Percentiles rank a stretch among this genome's conserved stretches.
Conservation (phyloP, 495 filamentous ascomycete genomes). For the Penicillium parvum region DNA sequence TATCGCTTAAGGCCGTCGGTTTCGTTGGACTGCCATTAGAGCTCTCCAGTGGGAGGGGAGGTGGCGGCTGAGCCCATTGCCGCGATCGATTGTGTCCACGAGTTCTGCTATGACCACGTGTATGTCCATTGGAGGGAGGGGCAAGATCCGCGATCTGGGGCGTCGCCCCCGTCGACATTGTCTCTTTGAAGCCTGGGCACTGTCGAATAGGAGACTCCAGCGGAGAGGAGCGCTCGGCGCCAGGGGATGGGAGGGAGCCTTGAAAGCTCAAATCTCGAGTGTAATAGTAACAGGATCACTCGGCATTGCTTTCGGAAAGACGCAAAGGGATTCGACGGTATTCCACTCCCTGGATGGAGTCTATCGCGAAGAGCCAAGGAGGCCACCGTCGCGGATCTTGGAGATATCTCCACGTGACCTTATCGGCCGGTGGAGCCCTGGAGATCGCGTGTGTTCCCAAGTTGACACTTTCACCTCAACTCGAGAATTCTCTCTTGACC, state of each 20-base stretch:
- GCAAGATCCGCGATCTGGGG: conserved; percentile 30
- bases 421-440: conserved; percentile 5
- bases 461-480: neutral
- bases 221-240: conserved; percentile 5
- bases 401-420: conserved; percentile 8
- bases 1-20: conserved; percentile 15
- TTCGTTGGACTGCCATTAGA: conserved; percentile 16
- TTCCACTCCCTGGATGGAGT: no score
- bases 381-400: conserved; percentile 5
- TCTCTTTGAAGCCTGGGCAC: conserved; percentile 13
- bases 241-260: conserved; percentile 1
- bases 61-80: conserved; percentile 33
- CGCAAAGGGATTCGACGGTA: neutral
- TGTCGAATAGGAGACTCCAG: conserved; percentile 6
- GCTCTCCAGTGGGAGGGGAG: conserved; percentile 24
- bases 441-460: neutral
- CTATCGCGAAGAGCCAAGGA: neutral
- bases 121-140: conserved; percentile 25
- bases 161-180: conserved; percentile 38
- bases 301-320: conserved; percentile 4
- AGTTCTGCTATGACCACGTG: conserved; percentile 32
- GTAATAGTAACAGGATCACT: neutral
- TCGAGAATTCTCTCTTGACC: neutral
- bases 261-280: conserved; percentile 4
- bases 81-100: conserved; percentile 40